Evolutionary conservation across 768 basidiomycete genomes (phyloP), one percentile per base, ranked within the genome.

Genomic region (Termitomyces heimii): DNA sequence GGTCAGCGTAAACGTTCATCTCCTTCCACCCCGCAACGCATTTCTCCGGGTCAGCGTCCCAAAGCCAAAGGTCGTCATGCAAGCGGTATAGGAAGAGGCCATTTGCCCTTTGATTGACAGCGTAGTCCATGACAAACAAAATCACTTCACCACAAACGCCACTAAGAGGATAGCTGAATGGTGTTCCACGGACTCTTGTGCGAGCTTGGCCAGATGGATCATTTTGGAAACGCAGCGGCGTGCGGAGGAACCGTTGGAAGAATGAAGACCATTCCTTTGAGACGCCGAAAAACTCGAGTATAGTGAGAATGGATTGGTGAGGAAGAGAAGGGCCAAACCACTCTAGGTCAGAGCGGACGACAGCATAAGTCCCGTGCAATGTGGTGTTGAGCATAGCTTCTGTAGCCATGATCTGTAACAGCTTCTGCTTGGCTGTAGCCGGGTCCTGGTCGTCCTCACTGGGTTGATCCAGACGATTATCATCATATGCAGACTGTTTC

Each of bases 1-100:
- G 65, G 9, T 65, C 52, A 4, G 75, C 75, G 50, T 73, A 80
- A n/a, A 60, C 56, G 18, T 73, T 69, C 73, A 79, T 76, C 63
- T 72, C 76, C 40, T 60, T 64, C 77, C 76, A 79, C 0, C 70
- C 77, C 2, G 63, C 52, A 8, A 66, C 72, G 32, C 73, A 73
- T 51, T 70, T 71, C 29, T 57, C 43, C 5, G 69, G 57, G 18
- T 73, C 63, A 0, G 70, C 60, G 48, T 75, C 69, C 73, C 73
- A 77, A 18, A 78, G 59, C 76, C 76, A 79, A 7, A 79, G 62
- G 53, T 80, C 77, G 53, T 79, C 77, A 61, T 79, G 75, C 64
- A 78, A 73, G 51, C 76, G 68, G 51, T 78, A 72, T 16, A 80
- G 69, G 62, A 69, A 75, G 12, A 80, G 60, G 4, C 77, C 77